Base-by-base conservation (phyloP, 1,139 yeast genomes). In the Geotrichum australiense region DNA sequence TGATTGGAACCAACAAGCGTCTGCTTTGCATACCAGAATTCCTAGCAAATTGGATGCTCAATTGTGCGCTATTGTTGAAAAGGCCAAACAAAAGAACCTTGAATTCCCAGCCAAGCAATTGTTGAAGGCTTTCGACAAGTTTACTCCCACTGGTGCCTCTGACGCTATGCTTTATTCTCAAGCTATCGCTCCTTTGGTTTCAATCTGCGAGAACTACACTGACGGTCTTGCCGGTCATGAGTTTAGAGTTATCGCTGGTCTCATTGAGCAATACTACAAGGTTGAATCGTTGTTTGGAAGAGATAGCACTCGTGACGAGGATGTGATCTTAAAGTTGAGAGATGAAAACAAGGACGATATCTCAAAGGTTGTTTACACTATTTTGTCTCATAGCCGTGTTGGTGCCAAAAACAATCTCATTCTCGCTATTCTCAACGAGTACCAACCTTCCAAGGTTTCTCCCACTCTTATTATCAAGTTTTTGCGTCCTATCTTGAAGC, bases 51-150 rank as follows among this genome's bases (percentile, higher is more conserved):
- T 91, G 51, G 94, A 87, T 58, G 74, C 77, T 43, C 70, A 77
- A 35, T 71, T 91, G 54, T 63, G 72, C 11, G 67, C 76, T 26
- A 69, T 84, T 46, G 71, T 91, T 50, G 85, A 81, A 41, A 58
- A 61, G 43, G 61, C 70, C 27, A 70, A 70, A 50, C 69, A 74
- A 40, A 78, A 94, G 64, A 66, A 70, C 50, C 85, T 84, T 37
- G 93, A 86, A 50, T 91, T 91, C 78, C 99, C 99, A 40, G 89
- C 96, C 35, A 85, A 85, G 64, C 93, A 80, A 63, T 64, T 81
- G 35, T 61, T 76, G 53, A 78, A 80, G 57, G 68, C 74, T 37
- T 70, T 79, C 63, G 73, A 73, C 55, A 71, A 83, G 69, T 65
- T 68, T 58, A 50, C 61, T 56, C 71, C 76, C 28, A 64, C 72